Evolutionary conservation across 2,329 filamentous ascomycete species (phyloP).

Genomic region (Trichoderma lentiforme): DNA sequence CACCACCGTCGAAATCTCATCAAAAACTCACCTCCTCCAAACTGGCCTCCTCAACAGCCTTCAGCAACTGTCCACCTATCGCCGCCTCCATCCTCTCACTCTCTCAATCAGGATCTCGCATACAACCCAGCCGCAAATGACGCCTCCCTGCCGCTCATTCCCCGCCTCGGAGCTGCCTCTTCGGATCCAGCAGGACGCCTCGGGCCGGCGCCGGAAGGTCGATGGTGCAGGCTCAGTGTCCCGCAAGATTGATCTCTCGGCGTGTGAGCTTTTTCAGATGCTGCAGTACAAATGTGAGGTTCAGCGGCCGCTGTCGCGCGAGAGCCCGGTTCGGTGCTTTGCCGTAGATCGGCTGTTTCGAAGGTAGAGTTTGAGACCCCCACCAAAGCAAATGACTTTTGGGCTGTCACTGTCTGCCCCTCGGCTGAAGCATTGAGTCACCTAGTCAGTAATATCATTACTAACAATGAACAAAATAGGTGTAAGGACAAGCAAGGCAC

Average conservation of each 20-base stretch:
- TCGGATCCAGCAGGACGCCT: constrained; percentile 46
- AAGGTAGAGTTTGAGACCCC: constrained; percentile 37
- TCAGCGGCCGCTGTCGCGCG: constrained; percentile 41
- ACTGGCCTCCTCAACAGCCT: constrained; percentile 54
- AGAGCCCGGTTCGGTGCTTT: constrained; percentile 53
- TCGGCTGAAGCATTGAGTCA: neutral
- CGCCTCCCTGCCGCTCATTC: constrained; percentile 56
- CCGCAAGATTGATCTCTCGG: constrained; percentile 47
- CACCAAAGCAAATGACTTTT: neutral
- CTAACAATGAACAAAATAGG: constrained; percentile 35
- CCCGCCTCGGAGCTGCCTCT: constrained; percentile 48
- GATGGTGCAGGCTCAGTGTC: constrained; percentile 30
- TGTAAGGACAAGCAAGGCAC: constrained; percentile 55
- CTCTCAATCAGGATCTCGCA: neutral
- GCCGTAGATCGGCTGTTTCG: constrained; percentile 59
- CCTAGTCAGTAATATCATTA: neutral
- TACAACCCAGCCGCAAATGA: constrained; percentile 40
- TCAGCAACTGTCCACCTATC: constrained; percentile 49
- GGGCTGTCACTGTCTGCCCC: neutral
- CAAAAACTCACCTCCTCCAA: constrained; percentile 56
- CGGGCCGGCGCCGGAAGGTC: constrained; percentile 53
- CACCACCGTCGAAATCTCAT: neutral
- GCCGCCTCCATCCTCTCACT: constrained; percentile 34
- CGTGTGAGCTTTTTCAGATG: constrained; percentile 56
- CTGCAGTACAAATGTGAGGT: constrained; percentile 60